phyloP scores from a whole-genome alignment of 169 alveolate species.

The Plasmodium knowlesi region DNA sequence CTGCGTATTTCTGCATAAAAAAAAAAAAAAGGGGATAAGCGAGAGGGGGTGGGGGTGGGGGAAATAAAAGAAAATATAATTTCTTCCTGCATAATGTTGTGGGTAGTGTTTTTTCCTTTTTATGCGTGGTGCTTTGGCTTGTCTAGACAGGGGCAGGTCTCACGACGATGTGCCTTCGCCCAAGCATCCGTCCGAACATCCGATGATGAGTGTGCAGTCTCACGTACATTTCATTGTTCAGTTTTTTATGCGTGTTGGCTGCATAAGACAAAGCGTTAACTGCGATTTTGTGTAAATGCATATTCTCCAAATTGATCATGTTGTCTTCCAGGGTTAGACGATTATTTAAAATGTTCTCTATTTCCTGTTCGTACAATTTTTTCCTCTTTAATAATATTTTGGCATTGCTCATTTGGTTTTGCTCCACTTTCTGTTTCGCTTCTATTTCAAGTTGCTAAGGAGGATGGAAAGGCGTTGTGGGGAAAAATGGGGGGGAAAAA shows the following conservation, averaged over 20 bases:
- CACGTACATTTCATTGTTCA: constrained; percentile 66
- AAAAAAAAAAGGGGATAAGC: not conserved
- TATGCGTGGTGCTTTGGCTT: not conserved
- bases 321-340: constrained; percentile 84
- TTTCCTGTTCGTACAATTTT: constrained; percentile 82
- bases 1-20: constrained; percentile 63
- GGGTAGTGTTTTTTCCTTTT: not conserved
- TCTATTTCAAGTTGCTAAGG: constrained; percentile 71
- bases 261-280: constrained; percentile 79
- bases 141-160: not conserved
- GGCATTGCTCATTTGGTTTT: constrained; percentile 77
- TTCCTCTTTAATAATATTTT: constrained; percentile 79
- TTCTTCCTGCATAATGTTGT: not conserved
- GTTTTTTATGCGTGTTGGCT: constrained; percentile 68
- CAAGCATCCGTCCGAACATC: not conserved
- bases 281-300: constrained; percentile 84
- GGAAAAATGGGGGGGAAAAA: not conserved
- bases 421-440: constrained; percentile 68
- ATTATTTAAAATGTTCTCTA: constrained; percentile 75
- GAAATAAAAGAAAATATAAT: not conserved
- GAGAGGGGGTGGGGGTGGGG: not conserved
- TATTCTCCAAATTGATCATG: constrained; percentile 83
- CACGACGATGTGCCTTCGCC: not conserved
- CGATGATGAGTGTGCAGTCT: not conserved
- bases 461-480: not conserved